Conservation (phyloP, 768 basidiomycete genomes). For the Tricholoma sp. region DNA sequence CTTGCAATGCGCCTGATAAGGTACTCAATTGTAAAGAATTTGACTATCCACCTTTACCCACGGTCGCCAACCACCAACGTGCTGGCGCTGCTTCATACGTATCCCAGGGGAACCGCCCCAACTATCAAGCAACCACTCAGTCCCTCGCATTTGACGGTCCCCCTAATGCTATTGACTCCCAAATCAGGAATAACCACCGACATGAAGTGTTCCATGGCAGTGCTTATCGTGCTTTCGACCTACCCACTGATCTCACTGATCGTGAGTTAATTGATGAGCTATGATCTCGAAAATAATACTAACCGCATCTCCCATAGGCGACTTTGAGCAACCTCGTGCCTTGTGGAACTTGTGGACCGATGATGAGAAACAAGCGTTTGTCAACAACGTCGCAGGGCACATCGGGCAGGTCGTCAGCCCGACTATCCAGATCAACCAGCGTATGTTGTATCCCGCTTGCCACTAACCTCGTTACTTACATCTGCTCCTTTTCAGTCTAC, state of each 20-base stretch:
- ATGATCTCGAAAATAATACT: not conserved
- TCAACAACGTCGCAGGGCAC: conserved; percentile 64
- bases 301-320: conserved; percentile 38
- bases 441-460: conserved; percentile 36
- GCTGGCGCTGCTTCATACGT: conserved; percentile 66
- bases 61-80: conserved; percentile 88
- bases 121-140: conserved; percentile 77
- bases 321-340: conserved; percentile 80
- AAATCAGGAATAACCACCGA: conserved; percentile 33
- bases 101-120: conserved; percentile 82
- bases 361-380: conserved; percentile 51
- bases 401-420: conserved; percentile 55
- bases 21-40: too few species aligned
- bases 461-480: too few species aligned
- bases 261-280: conserved; percentile 38
- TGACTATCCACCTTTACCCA: conserved; percentile 28
- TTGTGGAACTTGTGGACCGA: conserved; percentile 68
- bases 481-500: too few species aligned
- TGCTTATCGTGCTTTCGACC: conserved; percentile 59
- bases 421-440: conserved; percentile 56
- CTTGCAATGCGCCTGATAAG: conserved; percentile 68
- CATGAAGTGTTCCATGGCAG: conserved; percentile 69
- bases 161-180: conserved; percentile 39
- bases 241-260: conserved; percentile 57
- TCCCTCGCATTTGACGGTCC: conserved; percentile 61